A percentile compares a stretch with the other conserved stretches of the same genome.
Conservation (phyloP, 2,329 filamentous ascomycete genomes). For the Colletotrichum gigasporum region DNA sequence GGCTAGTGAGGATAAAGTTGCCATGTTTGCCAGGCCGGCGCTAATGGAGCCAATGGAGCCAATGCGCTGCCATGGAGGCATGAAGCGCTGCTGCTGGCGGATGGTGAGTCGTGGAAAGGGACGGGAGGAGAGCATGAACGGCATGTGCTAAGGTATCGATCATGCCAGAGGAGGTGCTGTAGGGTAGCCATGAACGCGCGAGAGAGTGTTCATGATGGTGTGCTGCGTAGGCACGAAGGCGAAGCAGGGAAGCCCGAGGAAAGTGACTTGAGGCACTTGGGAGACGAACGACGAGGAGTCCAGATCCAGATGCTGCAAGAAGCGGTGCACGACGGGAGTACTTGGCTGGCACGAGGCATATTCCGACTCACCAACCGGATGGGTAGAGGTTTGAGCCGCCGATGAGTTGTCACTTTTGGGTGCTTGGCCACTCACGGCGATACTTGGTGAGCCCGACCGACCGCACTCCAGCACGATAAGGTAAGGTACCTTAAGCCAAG, state of each 20-base stretch:
- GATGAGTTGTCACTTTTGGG: conserved; percentile 25
- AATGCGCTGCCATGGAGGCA: neutral
- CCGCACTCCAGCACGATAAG: neutral
- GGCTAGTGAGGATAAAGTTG: conserved; percentile 10
- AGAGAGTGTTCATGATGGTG: neutral
- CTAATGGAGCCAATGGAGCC: conserved; percentile 10
- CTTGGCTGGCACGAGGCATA: neutral
- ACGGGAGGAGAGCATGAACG: neutral
- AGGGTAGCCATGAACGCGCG: conserved; percentile 11
- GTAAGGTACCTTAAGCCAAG: neutral
- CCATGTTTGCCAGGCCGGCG: neutral
- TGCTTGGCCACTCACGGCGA: conserved; percentile 1
- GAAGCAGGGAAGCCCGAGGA: neutral
- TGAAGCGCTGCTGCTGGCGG: conserved; percentile 2
- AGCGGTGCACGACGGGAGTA: too few relatives aligned
- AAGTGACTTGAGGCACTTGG: too few relatives aligned
- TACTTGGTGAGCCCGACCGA: neutral
- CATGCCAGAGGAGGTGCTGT: neutral
- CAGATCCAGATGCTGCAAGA: conserved; percentile 22
- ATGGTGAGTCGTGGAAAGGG: conserved; percentile 22
- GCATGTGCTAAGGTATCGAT: conserved; percentile 28
- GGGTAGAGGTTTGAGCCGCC: conserved; percentile 18
- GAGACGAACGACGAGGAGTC: neutral
- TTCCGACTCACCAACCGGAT: conserved; percentile 28
- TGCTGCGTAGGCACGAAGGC: too few relatives aligned